Base-by-base conservation (phyloP, 805 yeast genomes). In the Yueomyces sp. region DNA sequence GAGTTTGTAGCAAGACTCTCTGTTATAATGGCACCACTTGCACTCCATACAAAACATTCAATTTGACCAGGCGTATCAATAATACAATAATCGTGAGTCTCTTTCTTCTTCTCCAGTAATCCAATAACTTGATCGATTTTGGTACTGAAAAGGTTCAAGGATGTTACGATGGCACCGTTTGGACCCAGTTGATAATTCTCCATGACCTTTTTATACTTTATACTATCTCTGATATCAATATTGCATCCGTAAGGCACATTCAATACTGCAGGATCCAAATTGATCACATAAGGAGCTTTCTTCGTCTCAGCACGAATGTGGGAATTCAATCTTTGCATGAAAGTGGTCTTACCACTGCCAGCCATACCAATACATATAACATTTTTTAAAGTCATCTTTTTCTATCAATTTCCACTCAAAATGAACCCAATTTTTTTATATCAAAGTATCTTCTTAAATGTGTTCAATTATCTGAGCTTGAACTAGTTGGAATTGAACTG, bases 21-120 rank as follows among this genome's bases (percentile, higher is more conserved):
- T 1, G 97, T 90, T 46, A 92, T 83, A 49, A 92, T 92, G 27
- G 96, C 76, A 9, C 99, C 99, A 27, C 95, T 84, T 0, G 98
- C 98, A 40, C 94, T 81, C 98, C 99, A 92, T 38, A 92, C 87
- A 61, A 92, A 92, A 66, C 96, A 88, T 64, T 92, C 99, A 49
- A 92, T 92, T 64, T 92, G 99, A 9, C 99, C 99, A 0, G 99
- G 99, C 1, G 99, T 92, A 64, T 92, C 99, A 42, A 90, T 76
- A 36, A 92, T 80, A 50, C 88, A 84, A 60, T 87, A 81, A 26
- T 76, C 63, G 50, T 70, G 70, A 43, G 66, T 61, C 12, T 68
- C 68, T 2, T 65, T 56, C 52, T 90, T 76, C 57, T 87, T 86
- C 55, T 87, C 95, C 26, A 90, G 83, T 36, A 92, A 68, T 36